phyloP scores from a whole-genome alignment of 2,329 filamentous ascomycete genomes.

The Fusarium staphyleae region DNA sequence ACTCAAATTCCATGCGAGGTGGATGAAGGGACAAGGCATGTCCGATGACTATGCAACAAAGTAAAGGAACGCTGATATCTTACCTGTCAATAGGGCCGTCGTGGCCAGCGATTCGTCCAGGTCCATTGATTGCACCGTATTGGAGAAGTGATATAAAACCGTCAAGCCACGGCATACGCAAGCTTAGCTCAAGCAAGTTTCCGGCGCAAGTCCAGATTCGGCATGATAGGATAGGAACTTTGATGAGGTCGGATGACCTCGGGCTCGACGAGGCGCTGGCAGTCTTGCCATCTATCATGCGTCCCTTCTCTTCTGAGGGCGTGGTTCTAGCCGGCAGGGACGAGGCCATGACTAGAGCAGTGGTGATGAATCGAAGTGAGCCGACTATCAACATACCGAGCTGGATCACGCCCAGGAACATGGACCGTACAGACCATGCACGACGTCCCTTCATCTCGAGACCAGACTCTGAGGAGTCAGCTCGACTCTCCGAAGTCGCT shows the following conservation, averaged over 20 bases:
- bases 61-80: constrained; percentile 52
- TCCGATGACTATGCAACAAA: constrained; percentile 27
- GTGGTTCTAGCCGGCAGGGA: constrained; percentile 65
- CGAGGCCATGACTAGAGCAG: constrained; percentile 70
- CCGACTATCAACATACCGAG: constrained; percentile 63
- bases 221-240: constrained; percentile 77
- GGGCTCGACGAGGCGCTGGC: constrained; percentile 24
- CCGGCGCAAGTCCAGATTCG: constrained; percentile 77
- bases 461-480: constrained; percentile 14
- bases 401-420: constrained; percentile 66
- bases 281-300: constrained; percentile 30
- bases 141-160: constrained; percentile 79
- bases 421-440: constrained; percentile 52
- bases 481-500: constrained; percentile 22
- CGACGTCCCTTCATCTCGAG: constrained; percentile 24
- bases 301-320: constrained; percentile 37
- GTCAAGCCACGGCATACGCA: constrained; percentile 90
- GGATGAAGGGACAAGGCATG: constrained; percentile 41
- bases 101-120: constrained; percentile 75
- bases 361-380: constrained; percentile 69
- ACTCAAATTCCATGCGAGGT: constrained; percentile 55
- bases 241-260: constrained; percentile 40
- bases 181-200: constrained; percentile 74
- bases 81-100: constrained; percentile 90
- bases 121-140: constrained; percentile 74